phyloP scores from a whole-genome alignment of 345 rosid species.

The Rhodamnia rubescens region DNA sequence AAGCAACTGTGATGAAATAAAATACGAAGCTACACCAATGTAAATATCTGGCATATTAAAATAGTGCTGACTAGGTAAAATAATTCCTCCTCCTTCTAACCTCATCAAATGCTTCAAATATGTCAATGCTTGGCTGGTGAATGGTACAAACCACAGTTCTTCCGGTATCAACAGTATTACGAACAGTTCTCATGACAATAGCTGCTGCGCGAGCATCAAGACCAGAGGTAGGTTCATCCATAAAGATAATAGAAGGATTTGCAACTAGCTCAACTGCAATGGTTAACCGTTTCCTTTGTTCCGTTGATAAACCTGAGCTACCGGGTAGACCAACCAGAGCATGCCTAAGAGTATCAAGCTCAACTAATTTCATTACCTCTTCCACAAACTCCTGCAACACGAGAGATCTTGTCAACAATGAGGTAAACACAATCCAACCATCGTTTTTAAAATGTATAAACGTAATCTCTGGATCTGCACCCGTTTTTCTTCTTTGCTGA shows the following conservation, averaged over 20 bases:
- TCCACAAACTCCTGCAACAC: constrained; percentile 83
- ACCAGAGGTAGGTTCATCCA: constrained; percentile 99
- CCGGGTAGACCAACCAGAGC: constrained; percentile 89
- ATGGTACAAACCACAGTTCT: constrained; percentile 92
- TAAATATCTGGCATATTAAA: neutral
- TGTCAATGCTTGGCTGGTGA: constrained; percentile 91
- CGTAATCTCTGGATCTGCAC: constrained; percentile 22
- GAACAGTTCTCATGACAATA: constrained; percentile 88
- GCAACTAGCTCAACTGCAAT: constrained; percentile 97
- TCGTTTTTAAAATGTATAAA: neutral
- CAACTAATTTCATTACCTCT: constrained; percentile 86
- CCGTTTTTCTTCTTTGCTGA: constrained; percentile 41
- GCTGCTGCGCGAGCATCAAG: constrained; percentile 98
- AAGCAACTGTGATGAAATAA: constrained; percentile 43
- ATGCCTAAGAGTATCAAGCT: constrained; percentile 56
- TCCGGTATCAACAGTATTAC: constrained; percentile 94
- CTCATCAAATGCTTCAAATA: constrained; percentile 96
- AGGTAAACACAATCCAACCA: neutral
- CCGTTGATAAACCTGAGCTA: constrained; percentile 78
- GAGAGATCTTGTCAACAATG: neutral
- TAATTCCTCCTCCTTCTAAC: constrained; percentile 17
- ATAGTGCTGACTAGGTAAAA: neutral
- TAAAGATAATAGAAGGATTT: constrained; percentile 83
- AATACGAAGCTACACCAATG: neutral
- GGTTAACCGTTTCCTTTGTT: constrained; percentile 86